A percentile compares a stretch with the other conserved stretches of the same genome.
These are phyloP conservation scores for Panicum virgatum DNA, from an alignment of 202 grass and related monocot genomes.

Conservation along the genomic window DNA sequence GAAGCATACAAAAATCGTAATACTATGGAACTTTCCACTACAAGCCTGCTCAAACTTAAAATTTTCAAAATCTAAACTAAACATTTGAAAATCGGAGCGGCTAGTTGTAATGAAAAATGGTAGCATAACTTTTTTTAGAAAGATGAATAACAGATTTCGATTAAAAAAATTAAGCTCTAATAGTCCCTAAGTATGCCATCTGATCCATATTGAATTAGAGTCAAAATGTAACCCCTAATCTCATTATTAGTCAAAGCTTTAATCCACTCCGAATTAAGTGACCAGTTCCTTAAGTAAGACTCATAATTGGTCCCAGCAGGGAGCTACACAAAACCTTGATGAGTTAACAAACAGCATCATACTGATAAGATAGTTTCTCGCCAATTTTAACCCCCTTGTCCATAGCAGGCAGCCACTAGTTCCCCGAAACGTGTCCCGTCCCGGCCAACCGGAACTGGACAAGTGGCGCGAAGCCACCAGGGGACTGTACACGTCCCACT, in stretches of 20 bases:
- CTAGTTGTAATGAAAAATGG: not conserved
- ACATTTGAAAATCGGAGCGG: not conserved
- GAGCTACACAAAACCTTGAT: not conserved
- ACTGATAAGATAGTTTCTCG: not conserved
- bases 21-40: not conserved
- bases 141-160: not conserved
- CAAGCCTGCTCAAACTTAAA: not conserved
- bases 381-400: not conserved
- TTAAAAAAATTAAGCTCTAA: no score
- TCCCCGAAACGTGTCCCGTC: constrained; percentile 41
- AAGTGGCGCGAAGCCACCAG: constrained; percentile 22
- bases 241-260: not conserved
- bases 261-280: not conserved
- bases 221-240: not conserved
- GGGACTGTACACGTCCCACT: constrained; percentile 11
- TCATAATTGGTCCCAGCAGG: not conserved
- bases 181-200: not conserved
- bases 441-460: constrained; percentile 33
- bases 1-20: no score
- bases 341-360: constrained; percentile 11
- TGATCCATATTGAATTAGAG: not conserved
- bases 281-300: constrained; percentile 9
- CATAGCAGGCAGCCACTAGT: not conserved
- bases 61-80: not conserved
- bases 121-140: not conserved